Evolutionary conservation across 352 stramenopile genomes (phyloP), one percentile per base, ranked within the genome.

Genomic region (Phytophthora tentaculata): DNA sequence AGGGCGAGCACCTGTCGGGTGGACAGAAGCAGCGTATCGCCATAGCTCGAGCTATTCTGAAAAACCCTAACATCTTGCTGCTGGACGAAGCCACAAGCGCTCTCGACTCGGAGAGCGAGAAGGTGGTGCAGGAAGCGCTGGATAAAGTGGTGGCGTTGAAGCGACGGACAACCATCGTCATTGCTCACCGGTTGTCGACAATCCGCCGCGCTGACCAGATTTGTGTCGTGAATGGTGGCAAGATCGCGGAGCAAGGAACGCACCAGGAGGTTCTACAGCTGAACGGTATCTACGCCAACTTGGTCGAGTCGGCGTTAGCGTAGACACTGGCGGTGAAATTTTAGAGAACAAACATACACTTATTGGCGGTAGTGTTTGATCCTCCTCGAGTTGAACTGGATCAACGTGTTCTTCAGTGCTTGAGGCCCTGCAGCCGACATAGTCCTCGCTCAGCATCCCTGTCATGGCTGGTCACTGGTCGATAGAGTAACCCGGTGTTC

Each of bases 121-220:
- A 86, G 58, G 76, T 95, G 52, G 90, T 97, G 26, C 91, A 97
- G 73, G 72, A 86, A 39, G 84, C 86, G 17, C 61, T 96, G 43
- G 86, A 96, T 65, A 79, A 83, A 56, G 69, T 89, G 23, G 63
- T 85, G 57, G 73, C 78, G 44, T 64, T 84, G 52, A 82, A 88
- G 52, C 70, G 69, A 1, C 83, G 82, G 10, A 98, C 95, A 28
- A 97, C 89, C 17, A 81, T 99, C 54, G 92, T 98, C 50, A 97
- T 98, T 62, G 96, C 96, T 2, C 95, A 99, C 71, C 86, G 96
- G n/a, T 73, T 99, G 29, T 96, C 85, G 53, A 98, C 93, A 4
- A 94, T 98, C 58, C 90, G 92, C 66, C 91, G 97, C 80, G 96
- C 94, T 44, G 94, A 99, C 80, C 84, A 91, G 64, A 99, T 99